Evolutionary conservation across 306 rosid species (phyloP), one percentile per base, ranked within the genome.

Genomic region (Vigna hirtella): DNA sequence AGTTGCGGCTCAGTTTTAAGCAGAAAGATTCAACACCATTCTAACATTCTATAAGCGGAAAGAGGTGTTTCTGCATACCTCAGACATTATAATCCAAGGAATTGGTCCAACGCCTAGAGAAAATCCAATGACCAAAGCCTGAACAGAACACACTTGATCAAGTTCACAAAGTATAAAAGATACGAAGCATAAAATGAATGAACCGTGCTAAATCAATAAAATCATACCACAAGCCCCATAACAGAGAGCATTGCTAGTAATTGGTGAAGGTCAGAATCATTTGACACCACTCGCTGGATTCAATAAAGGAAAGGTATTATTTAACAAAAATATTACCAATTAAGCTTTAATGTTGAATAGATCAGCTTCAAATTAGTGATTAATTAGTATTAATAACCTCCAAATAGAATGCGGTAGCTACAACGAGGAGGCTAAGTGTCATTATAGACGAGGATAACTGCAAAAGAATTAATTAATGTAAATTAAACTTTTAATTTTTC

Each of bases 1-100:
- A 26, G 28, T 26, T 26, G 28, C 28, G 28, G 28, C 28, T 26
- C 3, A 26, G 28, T 26, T 26, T 26, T 26, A 26, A 26, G 28
- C 28, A 26, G 28, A 26, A 26, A 4, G 3, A 30, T 30, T 30
- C 34, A 30, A 30, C 34, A 30, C 34, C 34, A 30, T 30, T 30
- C 28, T 26, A 26, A 26, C 28, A 26, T 26, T 30, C 14, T 62
- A 16, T 62, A 30, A 32, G 6, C 2, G 6, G 24, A 40, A 40
- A 40, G 20, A 40, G 13, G 9, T 65, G 0, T 18, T 38, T 65
- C 51, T 40, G 20, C 73, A 73, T 84, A 90, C 96, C 96, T 92
- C 96, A 42, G 96, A 85, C 97, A 90, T 92, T 76, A 92, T 88
- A 73, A 90, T 28, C 97, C 97, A 92, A 11, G 93, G 93, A 56